phyloP scores from a whole-genome alignment of 768 basidiomycete species.

The Lanmaoa pseudosensibilis region DNA sequence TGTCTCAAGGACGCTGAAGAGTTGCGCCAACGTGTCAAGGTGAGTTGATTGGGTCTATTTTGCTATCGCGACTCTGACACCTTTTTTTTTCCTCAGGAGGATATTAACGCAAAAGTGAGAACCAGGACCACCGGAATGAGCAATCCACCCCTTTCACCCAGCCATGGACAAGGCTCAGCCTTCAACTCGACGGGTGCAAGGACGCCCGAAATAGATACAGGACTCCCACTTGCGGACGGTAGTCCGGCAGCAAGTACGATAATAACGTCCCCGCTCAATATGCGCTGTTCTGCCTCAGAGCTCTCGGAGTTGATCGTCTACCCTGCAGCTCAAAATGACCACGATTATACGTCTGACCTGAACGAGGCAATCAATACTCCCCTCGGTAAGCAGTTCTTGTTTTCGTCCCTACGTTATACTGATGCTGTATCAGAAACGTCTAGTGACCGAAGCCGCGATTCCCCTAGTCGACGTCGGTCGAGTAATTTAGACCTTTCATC shows the following conservation, averaged over 20 bases:
- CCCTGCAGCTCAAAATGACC: background rate
- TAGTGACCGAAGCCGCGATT: background rate
- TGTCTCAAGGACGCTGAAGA: slow-evolving; percentile 2
- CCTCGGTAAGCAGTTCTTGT: background rate
- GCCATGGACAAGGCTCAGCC: background rate
- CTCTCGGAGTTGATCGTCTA: background rate
- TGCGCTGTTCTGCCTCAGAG: background rate
- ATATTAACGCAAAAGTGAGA: slow-evolving; percentile 2
- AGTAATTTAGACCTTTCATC: background rate
- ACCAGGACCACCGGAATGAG: background rate
- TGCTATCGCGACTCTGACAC: background rate
- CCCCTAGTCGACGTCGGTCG: background rate
- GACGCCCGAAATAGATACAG: background rate
- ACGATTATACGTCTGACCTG: background rate
- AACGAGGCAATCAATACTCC: background rate
- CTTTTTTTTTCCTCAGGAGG: background rate
- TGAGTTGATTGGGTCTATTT: background rate
- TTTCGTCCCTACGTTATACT: background rate
- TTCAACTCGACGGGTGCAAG: background rate
- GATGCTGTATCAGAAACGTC: slow-evolving; percentile 1
- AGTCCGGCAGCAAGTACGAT: background rate
- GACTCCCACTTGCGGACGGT: background rate
- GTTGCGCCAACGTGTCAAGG: slow-evolving; percentile 8
- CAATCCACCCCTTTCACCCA: background rate
- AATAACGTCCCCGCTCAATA: background rate